Percentiles rank a stretch among this genome's conserved stretches.
Conservation (phyloP, 768 basidiomycete species). For the Leccinum disarticulatum region DNA sequence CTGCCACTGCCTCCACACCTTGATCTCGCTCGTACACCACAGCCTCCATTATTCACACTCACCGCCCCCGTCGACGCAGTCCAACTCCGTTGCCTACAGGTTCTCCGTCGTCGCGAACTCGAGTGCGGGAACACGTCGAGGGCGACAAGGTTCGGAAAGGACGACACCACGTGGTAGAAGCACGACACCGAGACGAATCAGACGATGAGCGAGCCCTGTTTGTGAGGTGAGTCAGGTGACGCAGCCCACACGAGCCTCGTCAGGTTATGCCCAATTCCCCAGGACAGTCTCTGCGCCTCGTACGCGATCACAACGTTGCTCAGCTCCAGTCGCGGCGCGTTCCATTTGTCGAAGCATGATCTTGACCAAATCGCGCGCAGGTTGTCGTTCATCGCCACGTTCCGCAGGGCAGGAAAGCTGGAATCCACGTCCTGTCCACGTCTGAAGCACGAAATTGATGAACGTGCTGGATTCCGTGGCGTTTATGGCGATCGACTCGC, state of each 20-base stretch:
- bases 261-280: constrained; percentile 14
- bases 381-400: constrained; percentile 14
- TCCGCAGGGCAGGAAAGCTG: constrained; percentile 15
- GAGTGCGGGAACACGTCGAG: constrained; percentile 19
- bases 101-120: constrained; percentile 4
- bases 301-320: constrained; percentile 18
- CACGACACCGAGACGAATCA: constrained; percentile 4
- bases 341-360: constrained; percentile 17
- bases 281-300: constrained; percentile 6
- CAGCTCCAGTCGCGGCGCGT: constrained; percentile 15
- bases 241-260: constrained; percentile 27
- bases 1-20: constrained; percentile 11
- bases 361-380: constrained; percentile 20
- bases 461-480: constrained; percentile 18
- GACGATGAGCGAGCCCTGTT: constrained; percentile 12
- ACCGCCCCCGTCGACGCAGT: constrained; percentile 6
- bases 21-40: constrained; percentile 14
- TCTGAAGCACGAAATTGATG: constrained; percentile 19
- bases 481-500: constrained; percentile 15
- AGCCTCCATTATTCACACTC: constrained; percentile 5
- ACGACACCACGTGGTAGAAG: constrained; percentile 20
- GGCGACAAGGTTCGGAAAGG: constrained; percentile 19
- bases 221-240: not conserved
- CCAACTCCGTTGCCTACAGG: constrained; percentile 12
- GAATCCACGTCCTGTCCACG: constrained; percentile 13